phyloP scores from a whole-genome alignment of 345 rosid species.

The Acer campestre region DNA sequence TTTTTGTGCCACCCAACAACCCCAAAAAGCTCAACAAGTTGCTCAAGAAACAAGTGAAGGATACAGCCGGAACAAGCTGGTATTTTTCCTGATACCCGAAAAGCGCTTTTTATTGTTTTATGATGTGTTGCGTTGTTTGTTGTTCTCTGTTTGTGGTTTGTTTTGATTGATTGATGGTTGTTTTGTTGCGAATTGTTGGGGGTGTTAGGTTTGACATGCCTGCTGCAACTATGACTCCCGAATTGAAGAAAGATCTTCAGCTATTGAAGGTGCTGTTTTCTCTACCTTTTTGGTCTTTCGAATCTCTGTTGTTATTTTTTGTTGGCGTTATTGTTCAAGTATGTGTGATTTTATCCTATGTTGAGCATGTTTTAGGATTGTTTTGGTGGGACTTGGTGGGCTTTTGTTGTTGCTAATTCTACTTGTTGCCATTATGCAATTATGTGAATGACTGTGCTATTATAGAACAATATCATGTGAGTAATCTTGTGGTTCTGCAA shows the following conservation, averaged over 20 bases:
- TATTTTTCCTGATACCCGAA: constrained; percentile 17
- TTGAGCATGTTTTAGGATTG: too few species aligned
- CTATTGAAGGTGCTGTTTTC: constrained; percentile 67
- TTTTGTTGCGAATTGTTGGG: not conserved
- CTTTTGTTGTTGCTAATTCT: not conserved
- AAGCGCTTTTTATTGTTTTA: not conserved
- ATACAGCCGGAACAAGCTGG: constrained; percentile 75
- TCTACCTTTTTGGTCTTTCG: not conserved
- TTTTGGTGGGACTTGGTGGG: not conserved
- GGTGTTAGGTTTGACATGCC: constrained; percentile 88
- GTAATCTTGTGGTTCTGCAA: too few species aligned
- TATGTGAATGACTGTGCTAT: too few species aligned
- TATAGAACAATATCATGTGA: too few species aligned
- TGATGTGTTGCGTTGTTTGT: too few species aligned
- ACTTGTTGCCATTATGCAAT: not conserved
- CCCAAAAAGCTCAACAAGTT: constrained; percentile 73
- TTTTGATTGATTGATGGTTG: constrained; percentile 6
- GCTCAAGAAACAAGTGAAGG: constrained; percentile 65
- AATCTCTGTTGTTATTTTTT: not conserved
- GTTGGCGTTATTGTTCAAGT: not conserved
- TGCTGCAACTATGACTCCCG: constrained; percentile 79
- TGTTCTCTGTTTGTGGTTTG: not conserved
- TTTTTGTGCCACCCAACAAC: constrained; percentile 72
- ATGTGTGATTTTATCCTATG: not conserved
- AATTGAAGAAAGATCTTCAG: constrained; percentile 88